These are phyloP conservation scores for Mycosphaerella sp. DNA, from an alignment of 2,329 filamentous ascomycete species.

Conservation along the genomic window DNA sequence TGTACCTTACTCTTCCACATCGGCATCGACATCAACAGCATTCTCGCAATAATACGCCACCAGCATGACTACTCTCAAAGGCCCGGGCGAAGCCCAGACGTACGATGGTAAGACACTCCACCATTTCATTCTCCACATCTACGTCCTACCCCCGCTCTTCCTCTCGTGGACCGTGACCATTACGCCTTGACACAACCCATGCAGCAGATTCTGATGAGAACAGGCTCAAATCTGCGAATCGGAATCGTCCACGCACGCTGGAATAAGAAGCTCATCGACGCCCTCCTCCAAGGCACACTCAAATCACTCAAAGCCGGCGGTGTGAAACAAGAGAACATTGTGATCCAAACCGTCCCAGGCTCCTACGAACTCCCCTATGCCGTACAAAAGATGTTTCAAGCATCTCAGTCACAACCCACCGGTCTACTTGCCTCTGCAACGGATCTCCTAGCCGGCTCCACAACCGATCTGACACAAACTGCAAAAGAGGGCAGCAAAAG, in stretches of 20 bases:
- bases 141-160: not conserved
- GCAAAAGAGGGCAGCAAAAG: constrained; percentile 6
- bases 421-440: constrained; percentile 61
- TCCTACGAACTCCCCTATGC: constrained; percentile 92
- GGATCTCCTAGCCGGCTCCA: constrained; percentile 65
- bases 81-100: constrained; percentile 53
- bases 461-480: constrained; percentile 60
- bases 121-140: not conserved
- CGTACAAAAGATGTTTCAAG: constrained; percentile 64
- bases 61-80: constrained; percentile 54
- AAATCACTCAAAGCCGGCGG: constrained; percentile 71
- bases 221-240: constrained; percentile 64
- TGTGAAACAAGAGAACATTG: constrained; percentile 81
- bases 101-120: constrained; percentile 49
- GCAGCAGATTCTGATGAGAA: not conserved
- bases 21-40: not conserved
- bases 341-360: constrained; percentile 82
- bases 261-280: constrained; percentile 83
- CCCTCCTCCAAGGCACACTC: constrained; percentile 74
- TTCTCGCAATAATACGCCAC: not conserved
- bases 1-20: too few relatives aligned
- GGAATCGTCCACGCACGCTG: constrained; percentile 95
- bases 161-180: constrained; percentile 6
- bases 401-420: constrained; percentile 58
- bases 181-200: not conserved